These are phyloP conservation scores for Chimonanthus salicifolius DNA, from an alignment of 164 flowering plant genomes.

Conservation along the genomic window DNA sequence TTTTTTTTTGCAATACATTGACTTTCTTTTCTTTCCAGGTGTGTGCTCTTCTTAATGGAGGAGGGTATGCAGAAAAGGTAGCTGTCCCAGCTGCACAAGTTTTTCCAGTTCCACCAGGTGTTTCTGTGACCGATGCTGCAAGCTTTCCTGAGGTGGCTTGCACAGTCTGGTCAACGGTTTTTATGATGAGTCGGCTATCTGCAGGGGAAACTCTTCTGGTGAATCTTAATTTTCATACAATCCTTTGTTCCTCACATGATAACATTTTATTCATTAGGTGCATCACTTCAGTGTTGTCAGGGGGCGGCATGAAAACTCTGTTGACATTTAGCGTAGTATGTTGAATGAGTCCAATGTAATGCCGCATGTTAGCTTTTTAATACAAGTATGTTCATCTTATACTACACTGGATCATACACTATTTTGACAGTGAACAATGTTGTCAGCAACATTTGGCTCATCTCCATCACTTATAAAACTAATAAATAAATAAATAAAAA, in stretches of 20 bases:
- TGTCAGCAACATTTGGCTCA: no score
- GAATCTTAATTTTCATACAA: constrained; percentile 6
- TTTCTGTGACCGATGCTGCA: constrained; percentile 84
- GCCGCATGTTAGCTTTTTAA: no score
- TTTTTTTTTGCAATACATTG: no score
- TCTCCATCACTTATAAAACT: no score
- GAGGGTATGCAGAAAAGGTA: constrained; percentile 96
- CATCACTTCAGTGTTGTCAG: background rate
- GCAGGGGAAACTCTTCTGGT: constrained; percentile 85
- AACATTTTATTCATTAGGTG: background rate
- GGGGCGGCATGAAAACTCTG: no score
- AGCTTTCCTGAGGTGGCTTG: constrained; percentile 94
- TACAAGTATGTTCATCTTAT: no score
- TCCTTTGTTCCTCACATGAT: background rate
- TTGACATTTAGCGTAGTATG: no score
- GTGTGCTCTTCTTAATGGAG: constrained; percentile 93
- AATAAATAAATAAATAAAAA: no score
- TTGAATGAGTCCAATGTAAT: no score
- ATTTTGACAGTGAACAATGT: no score
- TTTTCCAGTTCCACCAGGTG: constrained; percentile 77
- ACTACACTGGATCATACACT: no score
- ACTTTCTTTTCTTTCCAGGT: constrained; percentile 39
- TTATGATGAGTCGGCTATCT: constrained; percentile 73
- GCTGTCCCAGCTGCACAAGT: constrained; percentile 84
- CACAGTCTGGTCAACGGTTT: constrained; percentile 97